Evolutionary conservation across 345 rosid genomes (phyloP), one percentile per base, ranked within the genome.

Genomic region (Microcos paniculata): DNA sequence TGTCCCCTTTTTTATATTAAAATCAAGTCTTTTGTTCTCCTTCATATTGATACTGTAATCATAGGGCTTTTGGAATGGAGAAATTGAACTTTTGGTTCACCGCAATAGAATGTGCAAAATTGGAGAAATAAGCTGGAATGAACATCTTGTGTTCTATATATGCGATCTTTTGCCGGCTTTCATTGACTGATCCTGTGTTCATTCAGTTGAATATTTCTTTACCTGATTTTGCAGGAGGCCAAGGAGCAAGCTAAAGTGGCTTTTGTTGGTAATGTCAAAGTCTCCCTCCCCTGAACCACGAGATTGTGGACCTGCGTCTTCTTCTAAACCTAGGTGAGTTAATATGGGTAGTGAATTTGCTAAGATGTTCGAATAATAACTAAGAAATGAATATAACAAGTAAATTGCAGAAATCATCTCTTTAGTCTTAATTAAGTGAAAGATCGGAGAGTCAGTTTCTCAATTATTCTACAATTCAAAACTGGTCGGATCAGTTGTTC

Each of bases 211-310:
- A 70, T 59, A 16, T 62, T 76, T 58, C 28, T 38, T 65, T 74
- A 12, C 31, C 58, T 61, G 35, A 49, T 74, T 51, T 67, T 73
- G 69, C 85, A 79, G 87, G 84, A 45, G 28, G 72, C 69, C 46
- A 23, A 78, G 81, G 78, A 70, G 74, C 65, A 28, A 71, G 77
- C 55, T 71, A 56, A 55, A 79, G 69, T 68, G 62, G 63, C 26
- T 46, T 66, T 78, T 61, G 80, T 65, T 79, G 86, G 88, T 87
- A 79, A 93, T 88, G 93, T 84, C 93, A 76, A 85, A 80, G 84
- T 82, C 87, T 74, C 84, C 84, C 74, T 84, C 89, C 82, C 82
- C 88, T 81, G 77, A 80, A 72, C 78, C 72, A 43, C 84, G 35
- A 82, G 87, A 86, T 21, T 72, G 24, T 70, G 51, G 68, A 48